Conservation (phyloP, 2,329 filamentous ascomycete species). For the Claviceps spartinae region DNA sequence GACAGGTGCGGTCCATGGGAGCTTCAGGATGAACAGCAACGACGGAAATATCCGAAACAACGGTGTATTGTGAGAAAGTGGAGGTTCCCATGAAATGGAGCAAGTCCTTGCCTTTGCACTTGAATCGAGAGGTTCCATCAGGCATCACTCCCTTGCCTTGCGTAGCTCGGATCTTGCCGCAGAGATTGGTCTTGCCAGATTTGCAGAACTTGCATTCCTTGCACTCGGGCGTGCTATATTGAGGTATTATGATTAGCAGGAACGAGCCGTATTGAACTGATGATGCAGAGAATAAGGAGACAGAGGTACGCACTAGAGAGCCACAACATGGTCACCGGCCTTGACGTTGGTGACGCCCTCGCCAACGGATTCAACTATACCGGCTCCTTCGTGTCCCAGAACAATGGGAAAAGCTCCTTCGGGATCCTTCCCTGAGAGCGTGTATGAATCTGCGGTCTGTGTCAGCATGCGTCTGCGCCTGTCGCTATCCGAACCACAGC, state of each 20-base stretch:
- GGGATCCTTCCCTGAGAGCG: constrained; percentile 88
- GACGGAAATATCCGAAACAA: constrained; percentile 95
- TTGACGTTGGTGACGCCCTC: constrained; percentile 94
- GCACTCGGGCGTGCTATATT: constrained; percentile 78
- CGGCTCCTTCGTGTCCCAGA: constrained; percentile 81
- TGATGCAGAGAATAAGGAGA: background rate
- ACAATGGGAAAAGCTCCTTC: constrained; percentile 88
- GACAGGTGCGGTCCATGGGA: constrained; percentile 88
- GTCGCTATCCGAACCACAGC: background rate
- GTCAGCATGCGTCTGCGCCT: constrained; percentile 4
- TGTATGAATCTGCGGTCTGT: constrained; percentile 62
- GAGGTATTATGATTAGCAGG: background rate
- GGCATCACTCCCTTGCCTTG: constrained; percentile 96
- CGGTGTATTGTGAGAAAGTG: constrained; percentile 97
- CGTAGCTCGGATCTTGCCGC: constrained; percentile 95
- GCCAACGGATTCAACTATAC: constrained; percentile 83
- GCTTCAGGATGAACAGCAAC: constrained; percentile 84
- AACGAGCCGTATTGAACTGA: background rate
- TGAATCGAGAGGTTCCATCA: constrained; percentile 90
- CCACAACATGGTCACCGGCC: constrained; percentile 80
- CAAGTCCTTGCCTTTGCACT: constrained; percentile 84
- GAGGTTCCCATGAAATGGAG: constrained; percentile 99
- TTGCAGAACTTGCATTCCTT: constrained; percentile 99
- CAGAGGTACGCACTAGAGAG: constrained; percentile 54
- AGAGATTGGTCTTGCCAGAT: constrained; percentile 98